Evolutionary conservation across 495 filamentous ascomycete species (phyloP), one percentile per base, ranked within the genome.

Genomic region (Penicillium pulvis): DNA sequence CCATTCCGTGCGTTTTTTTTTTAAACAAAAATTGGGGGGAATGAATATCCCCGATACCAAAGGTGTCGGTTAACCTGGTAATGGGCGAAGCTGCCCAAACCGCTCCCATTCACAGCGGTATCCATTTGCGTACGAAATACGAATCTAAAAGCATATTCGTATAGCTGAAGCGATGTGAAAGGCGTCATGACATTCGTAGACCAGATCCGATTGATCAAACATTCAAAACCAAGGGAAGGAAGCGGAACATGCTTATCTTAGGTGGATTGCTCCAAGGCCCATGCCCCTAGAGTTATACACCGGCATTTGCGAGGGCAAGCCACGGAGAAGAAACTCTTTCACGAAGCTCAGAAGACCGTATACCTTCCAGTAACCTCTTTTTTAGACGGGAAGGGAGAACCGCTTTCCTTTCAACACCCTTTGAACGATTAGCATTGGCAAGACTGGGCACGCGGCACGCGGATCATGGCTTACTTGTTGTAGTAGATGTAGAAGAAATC

Each of bases 401-500:
- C 89, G 92, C 81, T 91, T 89, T 51, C 90, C 90, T 75, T 92
- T 91, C 80, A 93, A 76, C 41, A 94, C 87, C 76, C 83, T 86
- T 31, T 20, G 43, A 11, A 30, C 20, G 26, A 2, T 41, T 8
- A 41, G 39, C 7, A 7, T 9, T 56, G 7, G 20, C 8, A 26
- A n/a, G 51, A 53, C 53, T 52, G 48, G 45, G 28, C 39, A 35
- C 16, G n/a, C 53, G 35, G n/a, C n/a, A n/a, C 31, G 58, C 52
- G 8, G 69, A 10, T 20, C 3, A 16, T 14, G 3, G 53, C 85
- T 74, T 74, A 90, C 88, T 95, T 96, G 44, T 88, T 96, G 72
- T 96, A 98, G 75, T 98, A 98, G 60, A 98, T 96, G 81, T 91
- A 98, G 81, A 98, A 98, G 79, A 98, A 98, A 76, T 98, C 94